phyloP scores from a whole-genome alignment of 2,329 filamentous ascomycete species.

The Penicillium italicum region DNA sequence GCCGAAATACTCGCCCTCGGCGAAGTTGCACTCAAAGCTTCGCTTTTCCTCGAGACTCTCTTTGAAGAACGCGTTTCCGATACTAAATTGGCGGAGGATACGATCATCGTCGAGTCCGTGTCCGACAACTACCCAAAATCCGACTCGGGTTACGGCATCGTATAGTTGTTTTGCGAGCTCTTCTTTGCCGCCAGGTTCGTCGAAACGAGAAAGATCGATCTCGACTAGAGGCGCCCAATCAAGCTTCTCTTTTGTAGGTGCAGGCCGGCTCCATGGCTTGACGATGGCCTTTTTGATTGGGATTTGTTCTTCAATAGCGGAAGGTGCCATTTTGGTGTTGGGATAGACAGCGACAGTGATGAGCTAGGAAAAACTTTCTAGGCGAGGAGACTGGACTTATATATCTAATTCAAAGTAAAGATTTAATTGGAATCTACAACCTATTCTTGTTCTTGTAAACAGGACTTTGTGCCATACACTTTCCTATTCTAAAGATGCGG shows the following conservation, averaged over 20 bases:
- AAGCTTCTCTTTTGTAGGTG: constrained; percentile 21
- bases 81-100: constrained; percentile 28
- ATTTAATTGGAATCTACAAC: neutral
- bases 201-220: constrained; percentile 54
- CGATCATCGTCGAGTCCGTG: constrained; percentile 23
- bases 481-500: constrained; percentile 15
- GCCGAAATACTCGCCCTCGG: constrained; percentile 33
- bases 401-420: neutral
- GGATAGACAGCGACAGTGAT: neutral
- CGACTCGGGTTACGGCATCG: constrained; percentile 46
- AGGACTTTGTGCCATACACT: neutral
- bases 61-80: constrained; percentile 29
- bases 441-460: neutral
- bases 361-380: neutral
- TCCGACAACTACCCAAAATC: constrained; percentile 29
- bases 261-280: constrained; percentile 29
- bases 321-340: constrained; percentile 18
- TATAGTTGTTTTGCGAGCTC: constrained; percentile 53
- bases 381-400: neutral
- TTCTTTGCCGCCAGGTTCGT: constrained; percentile 53
- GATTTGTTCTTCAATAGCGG: constrained; percentile 17
- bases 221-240: constrained; percentile 55
- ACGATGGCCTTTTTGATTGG: constrained; percentile 9
- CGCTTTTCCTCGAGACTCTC: constrained; percentile 25
- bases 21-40: constrained; percentile 30